Base-by-base conservation (phyloP, 2,329 filamentous ascomycete species). In the Rugonectria rugulosa region DNA sequence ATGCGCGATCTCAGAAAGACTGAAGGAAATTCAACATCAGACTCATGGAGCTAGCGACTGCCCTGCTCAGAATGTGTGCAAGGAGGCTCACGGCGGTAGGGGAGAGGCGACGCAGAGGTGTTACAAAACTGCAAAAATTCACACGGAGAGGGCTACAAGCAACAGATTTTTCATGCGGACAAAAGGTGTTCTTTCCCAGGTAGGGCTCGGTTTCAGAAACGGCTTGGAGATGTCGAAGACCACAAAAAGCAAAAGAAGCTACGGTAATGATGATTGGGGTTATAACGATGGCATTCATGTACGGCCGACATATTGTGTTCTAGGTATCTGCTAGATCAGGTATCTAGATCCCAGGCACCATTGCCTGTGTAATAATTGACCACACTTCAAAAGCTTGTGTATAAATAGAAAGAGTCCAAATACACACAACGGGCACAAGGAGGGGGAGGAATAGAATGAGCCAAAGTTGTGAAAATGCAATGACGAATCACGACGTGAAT, bases 111-210 rank as follows among this genome's bases (percentile, higher is more conserved):
- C 24, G 5, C 52, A 34, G 48, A 46, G 29, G 23, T 31, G 44
- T 37, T 53, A 3, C 50, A 55, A 38, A 63, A n/a, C n/a, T n/a
- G n/a, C n/a, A n/a, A n/a, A 32, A 20, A 26, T 29, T 26, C 15
- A 50, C 36, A 24, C 43, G 41, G 43, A 61, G 56, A 34, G 57
- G 29, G 15, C 42, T 45, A 8, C 44, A 53, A 5, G 53, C 52
- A 11, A 23, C 45, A 4, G 62, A 63, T 40, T 4, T 23, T 11
- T 6, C 40, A n/a, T 46, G 31, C 17, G 55, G 61, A n/a, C 44
- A 56, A 27, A 56, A 55, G 5, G 49, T 59, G 10, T 61, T 61
- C 23, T 36, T 63, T 37, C 47, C 60, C 38, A 66, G 54, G 21
- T 56, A 67, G 37, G 56, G 32, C 14, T 27, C 59, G 29, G 55